phyloP scores from a whole-genome alignment of 2,329 filamentous ascomycete species.

The Clarireedia hainanense region DNA sequence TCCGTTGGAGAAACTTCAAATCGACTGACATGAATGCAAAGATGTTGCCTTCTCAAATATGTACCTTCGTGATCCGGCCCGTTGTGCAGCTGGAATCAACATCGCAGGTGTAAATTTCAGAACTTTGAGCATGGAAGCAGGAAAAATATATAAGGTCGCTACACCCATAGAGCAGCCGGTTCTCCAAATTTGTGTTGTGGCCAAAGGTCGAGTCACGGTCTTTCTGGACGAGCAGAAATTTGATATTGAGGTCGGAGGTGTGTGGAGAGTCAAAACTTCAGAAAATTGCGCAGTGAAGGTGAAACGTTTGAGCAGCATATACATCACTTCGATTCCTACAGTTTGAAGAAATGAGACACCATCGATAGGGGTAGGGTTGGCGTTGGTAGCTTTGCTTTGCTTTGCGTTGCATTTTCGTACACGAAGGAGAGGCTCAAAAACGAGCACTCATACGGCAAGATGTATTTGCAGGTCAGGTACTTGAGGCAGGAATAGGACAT shows the following conservation, averaged over 20 bases:
- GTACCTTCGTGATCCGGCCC: constrained; percentile 9
- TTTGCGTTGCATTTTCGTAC: background rate
- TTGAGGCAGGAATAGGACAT: no score
- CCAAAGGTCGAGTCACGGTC: constrained; percentile 14
- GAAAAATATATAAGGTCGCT: background rate
- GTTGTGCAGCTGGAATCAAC: constrained; percentile 9
- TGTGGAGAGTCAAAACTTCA: constrained; percentile 16
- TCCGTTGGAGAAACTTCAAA: background rate
- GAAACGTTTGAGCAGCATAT: background rate
- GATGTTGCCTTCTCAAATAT: constrained; percentile 20
- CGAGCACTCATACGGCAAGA: background rate
- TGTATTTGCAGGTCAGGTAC: no score
- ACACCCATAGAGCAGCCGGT: background rate
- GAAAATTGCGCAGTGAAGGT: constrained; percentile 13
- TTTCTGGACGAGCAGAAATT: constrained; percentile 12
- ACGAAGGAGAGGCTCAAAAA: background rate
- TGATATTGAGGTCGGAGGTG: constrained; percentile 12
- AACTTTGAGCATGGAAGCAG: constrained; percentile 3
- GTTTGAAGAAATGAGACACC: background rate
- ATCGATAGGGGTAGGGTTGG: background rate
- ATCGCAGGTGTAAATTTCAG: constrained; percentile 13
- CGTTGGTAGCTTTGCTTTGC: background rate
- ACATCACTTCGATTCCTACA: background rate
- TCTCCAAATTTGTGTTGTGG: constrained; percentile 15
- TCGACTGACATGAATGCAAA: constrained; percentile 1